These are phyloP conservation scores for Moricandia arvensis DNA, from an alignment of 345 rosid species.

Conservation along the genomic window DNA sequence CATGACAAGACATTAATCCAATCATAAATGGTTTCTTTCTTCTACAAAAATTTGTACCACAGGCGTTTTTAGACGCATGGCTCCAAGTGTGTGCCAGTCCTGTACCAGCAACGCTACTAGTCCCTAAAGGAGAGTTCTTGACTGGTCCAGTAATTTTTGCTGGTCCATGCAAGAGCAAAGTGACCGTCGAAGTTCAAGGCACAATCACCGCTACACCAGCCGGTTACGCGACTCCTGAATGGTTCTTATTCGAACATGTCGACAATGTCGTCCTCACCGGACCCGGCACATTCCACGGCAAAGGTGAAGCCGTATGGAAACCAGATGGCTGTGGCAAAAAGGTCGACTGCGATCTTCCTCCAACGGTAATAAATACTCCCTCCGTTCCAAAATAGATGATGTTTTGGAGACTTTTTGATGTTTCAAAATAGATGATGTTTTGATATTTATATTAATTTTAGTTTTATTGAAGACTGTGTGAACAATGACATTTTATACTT, in stretches of 20 bases:
- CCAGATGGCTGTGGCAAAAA: constrained; percentile 42
- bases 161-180: constrained; percentile 56
- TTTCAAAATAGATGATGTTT: too few species aligned
- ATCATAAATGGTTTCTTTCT: background rate
- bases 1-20: background rate
- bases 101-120: constrained; percentile 45
- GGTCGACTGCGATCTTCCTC: constrained; percentile 41
- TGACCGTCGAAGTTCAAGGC: constrained; percentile 49
- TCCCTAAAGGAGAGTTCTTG: constrained; percentile 54
- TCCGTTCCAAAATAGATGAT: too few species aligned
- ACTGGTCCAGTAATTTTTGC: constrained; percentile 47
- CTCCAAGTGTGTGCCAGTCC: constrained; percentile 44
- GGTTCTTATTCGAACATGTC: constrained; percentile 52
- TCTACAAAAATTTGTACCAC: constrained; percentile 9
- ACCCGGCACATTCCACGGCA: constrained; percentile 60
- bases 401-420: too few species aligned
- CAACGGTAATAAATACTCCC: constrained; percentile 46
- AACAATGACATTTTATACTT: too few species aligned
- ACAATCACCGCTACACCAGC: constrained; percentile 41
- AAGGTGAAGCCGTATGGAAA: constrained; percentile 50
- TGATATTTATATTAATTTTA: too few species aligned
- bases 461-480: too few species aligned
- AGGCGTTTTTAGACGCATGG: constrained; percentile 63
- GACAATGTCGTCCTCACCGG: constrained; percentile 50
- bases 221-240: constrained; percentile 34